Percentiles rank a stretch among this genome's conserved stretches.
Evolutionary conservation across 257 asterid genomes (phyloP).

Genomic region (Salvia miltiorrhiza): DNA sequence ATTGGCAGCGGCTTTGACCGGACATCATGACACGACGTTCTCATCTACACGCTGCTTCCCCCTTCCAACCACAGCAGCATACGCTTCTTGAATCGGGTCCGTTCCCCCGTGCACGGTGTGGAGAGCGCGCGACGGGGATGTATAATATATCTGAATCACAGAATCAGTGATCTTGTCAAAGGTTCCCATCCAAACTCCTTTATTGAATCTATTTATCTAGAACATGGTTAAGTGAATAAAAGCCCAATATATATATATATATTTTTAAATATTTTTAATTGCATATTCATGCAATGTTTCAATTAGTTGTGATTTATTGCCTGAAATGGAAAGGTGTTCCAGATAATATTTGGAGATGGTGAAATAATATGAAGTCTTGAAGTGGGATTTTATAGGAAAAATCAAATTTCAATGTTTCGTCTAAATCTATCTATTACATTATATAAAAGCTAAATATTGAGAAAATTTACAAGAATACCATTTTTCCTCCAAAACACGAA

Average conservation of each 20-base stretch:
- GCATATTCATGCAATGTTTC: background rate
- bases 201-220: background rate
- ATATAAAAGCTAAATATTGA: too few species aligned
- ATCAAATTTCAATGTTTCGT: background rate
- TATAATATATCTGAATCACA: slow-evolving; percentile 7
- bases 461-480: too few species aligned
- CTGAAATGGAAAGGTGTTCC: background rate
- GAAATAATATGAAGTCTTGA: too few species aligned
- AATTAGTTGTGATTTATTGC: background rate
- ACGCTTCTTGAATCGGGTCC: slow-evolving; percentile 21
- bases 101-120: slow-evolving; percentile 16
- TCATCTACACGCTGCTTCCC: slow-evolving; percentile 13
- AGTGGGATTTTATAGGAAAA: too few species aligned
- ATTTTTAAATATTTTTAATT: background rate
- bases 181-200: slow-evolving; percentile 8
- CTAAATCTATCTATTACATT: too few species aligned
- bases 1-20: slow-evolving; percentile 78
- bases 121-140: background rate
- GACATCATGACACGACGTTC: slow-evolving; percentile 33
- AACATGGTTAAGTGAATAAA: slow-evolving; percentile 17
- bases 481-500: too few species aligned
- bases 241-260: slow-evolving; percentile 3
- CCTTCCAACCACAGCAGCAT: slow-evolving; percentile 8
- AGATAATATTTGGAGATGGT: background rate
- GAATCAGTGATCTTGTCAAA: slow-evolving; percentile 22